Evolutionary conservation across 2,329 filamentous ascomycete species (phyloP).

Genomic region (Colletotrichum sp.): DNA sequence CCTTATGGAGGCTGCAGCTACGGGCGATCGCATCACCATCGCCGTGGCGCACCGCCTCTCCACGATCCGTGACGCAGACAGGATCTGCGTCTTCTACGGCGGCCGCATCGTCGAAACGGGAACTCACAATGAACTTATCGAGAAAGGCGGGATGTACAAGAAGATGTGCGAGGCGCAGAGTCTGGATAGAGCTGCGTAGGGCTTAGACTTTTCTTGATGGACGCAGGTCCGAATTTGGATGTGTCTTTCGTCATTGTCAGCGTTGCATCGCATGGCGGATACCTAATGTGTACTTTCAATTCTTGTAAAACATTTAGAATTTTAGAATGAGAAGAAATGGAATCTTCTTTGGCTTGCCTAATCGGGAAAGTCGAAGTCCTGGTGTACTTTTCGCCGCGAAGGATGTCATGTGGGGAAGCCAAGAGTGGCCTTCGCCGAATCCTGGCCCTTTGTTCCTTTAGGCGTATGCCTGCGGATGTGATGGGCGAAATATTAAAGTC

Average conservation of each 20-base stretch:
- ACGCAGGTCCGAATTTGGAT: neutral
- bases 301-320: neutral
- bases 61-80: constrained; percentile 22
- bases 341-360: neutral
- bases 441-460: neutral
- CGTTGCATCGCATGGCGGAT: neutral
- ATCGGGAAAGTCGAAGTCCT: neutral
- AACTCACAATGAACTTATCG: constrained; percentile 5
- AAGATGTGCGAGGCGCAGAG: constrained; percentile 22
- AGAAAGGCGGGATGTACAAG: constrained; percentile 4
- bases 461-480: neutral
- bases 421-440: neutral
- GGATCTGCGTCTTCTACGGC: constrained; percentile 15
- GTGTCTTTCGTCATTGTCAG: neutral
- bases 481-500: rapidly evolving
- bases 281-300: neutral
- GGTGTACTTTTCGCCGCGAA: neutral
- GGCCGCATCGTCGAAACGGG: constrained; percentile 7
- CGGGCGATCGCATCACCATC: constrained; percentile 11
- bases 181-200: neutral
- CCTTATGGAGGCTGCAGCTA: constrained; percentile 43
- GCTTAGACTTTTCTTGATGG: neutral
- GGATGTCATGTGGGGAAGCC: neutral
- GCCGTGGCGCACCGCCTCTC: constrained; percentile 23
- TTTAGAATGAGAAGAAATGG: neutral